Conservation (phyloP, 495 filamentous ascomycete species). For the Trichoderma orchidacearum region DNA sequence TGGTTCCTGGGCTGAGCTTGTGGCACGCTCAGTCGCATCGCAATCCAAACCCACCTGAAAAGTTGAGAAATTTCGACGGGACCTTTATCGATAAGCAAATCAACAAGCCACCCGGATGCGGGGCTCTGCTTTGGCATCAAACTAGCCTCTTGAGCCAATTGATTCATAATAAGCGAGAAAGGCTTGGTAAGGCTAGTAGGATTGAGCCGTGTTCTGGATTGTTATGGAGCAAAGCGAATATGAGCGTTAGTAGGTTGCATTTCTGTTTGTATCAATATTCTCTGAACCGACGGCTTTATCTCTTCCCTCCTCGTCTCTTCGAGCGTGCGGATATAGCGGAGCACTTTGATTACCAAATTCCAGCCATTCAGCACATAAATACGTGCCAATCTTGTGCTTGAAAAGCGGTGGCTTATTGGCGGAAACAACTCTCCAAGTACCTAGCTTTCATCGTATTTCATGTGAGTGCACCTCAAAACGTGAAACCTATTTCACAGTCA, state of each 20-base stretch:
- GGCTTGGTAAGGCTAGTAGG: neutral
- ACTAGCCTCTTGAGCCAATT: neutral
- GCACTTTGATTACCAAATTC: too few relatives aligned
- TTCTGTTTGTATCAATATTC: neutral
- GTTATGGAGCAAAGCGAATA: neutral
- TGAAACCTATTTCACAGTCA: neutral
- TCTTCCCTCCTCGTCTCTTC: too few relatives aligned
- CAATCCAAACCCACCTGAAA: neutral
- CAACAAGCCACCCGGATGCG: neutral
- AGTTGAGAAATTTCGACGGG: neutral
- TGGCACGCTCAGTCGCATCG: neutral
- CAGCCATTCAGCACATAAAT: too few relatives aligned
- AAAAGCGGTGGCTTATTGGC: too few relatives aligned
- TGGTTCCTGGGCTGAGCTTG: neutral
- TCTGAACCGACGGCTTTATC: too few relatives aligned
- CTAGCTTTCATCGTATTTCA: too few relatives aligned
- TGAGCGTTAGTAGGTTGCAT: neutral
- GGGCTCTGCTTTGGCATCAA: constrained; percentile 1
- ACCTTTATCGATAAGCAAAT: neutral
- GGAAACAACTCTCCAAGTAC: too few relatives aligned
- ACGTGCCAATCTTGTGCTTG: too few relatives aligned
- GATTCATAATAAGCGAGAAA: too few relatives aligned
- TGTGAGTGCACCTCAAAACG: neutral
- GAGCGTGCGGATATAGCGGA: too few relatives aligned
- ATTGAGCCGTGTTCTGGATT: too few relatives aligned